These are phyloP conservation scores for Pluteus cervinus DNA, from an alignment of 768 basidiomycete genomes.

Conservation along the genomic window DNA sequence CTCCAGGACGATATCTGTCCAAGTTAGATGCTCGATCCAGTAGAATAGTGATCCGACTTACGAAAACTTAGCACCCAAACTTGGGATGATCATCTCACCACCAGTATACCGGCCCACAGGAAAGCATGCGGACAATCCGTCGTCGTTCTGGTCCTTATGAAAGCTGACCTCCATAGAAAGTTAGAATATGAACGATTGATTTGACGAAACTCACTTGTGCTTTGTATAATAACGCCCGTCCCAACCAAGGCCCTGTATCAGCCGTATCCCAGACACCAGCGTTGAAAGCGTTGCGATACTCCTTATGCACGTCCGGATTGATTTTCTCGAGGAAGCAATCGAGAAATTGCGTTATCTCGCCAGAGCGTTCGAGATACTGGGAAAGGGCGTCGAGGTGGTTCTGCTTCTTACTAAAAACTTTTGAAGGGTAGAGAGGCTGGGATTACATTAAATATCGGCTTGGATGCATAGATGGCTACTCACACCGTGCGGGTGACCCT, in stretches of 20 bases:
- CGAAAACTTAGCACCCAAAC: conserved; percentile 8
- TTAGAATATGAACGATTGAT: conserved; percentile 10
- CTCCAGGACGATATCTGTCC: conserved; percentile 8
- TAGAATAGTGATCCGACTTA: conserved; percentile 2
- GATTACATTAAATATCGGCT: not conserved
- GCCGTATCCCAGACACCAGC: not conserved
- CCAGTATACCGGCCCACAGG: conserved; percentile 5
- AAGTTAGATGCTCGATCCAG: not conserved
- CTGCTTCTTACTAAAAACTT: conserved; percentile 9
- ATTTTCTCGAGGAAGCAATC: too few species aligned
- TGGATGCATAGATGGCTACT: not conserved
- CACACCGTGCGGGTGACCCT: conserved; percentile 6
- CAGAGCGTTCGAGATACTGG: too few species aligned
- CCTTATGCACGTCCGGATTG: too few species aligned
- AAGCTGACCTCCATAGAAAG: conserved; percentile 9
- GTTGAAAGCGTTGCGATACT: too few species aligned
- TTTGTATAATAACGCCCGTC: not conserved
- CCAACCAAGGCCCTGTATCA: not conserved
- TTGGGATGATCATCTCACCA: conserved; percentile 12
- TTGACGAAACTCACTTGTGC: conserved; percentile 9
- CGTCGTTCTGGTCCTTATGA: conserved; percentile 8
- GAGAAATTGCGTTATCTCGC: too few species aligned
- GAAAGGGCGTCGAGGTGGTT: conserved; percentile 2
- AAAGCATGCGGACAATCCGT: conserved; percentile 7
- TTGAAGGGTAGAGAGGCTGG: not conserved